Percentiles rank a stretch among this genome's conserved stretches.
These are phyloP conservation scores for Nicotiana tabacum DNA, from an alignment of 257 asterid species.

Conservation along the genomic window DNA sequence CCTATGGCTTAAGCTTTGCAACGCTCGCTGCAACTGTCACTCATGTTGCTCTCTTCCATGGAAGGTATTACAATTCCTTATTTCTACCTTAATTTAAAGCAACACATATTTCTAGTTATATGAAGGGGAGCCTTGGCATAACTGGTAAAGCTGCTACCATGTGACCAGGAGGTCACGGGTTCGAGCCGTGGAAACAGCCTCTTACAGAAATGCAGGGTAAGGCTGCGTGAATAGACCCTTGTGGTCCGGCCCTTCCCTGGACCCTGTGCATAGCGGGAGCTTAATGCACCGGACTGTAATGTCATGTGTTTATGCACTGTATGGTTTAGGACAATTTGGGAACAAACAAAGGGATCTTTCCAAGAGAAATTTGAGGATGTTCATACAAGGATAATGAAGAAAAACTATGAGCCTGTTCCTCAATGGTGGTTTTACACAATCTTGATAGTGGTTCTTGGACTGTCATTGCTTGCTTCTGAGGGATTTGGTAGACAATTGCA, in stretches of 20 bases:
- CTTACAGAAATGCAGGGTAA: too few relatives aligned
- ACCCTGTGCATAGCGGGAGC: too few relatives aligned
- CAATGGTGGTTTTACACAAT: conserved; percentile 54
- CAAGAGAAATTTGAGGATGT: conserved; percentile 51
- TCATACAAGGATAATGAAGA: conserved; percentile 38
- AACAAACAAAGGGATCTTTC: conserved; percentile 52
- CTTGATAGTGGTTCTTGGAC: conserved; percentile 27
- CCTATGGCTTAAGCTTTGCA: conserved; percentile 57
- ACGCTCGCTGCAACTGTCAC: conserved; percentile 53
- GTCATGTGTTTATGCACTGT: too few relatives aligned
- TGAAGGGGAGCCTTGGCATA: not conserved
- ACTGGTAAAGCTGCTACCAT: too few relatives aligned
- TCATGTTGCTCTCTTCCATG: conserved; percentile 60
- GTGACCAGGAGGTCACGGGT: too few relatives aligned
- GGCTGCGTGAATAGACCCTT: too few relatives aligned
- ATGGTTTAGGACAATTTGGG: conserved; percentile 44
- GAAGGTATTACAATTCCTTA: conserved; percentile 33
- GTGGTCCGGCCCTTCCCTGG: too few relatives aligned
- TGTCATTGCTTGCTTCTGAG: conserved; percentile 24
- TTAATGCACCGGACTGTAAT: too few relatives aligned
- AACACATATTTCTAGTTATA: not conserved
- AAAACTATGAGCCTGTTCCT: not conserved
- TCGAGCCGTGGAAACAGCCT: too few relatives aligned
- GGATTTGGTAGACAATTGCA: conserved; percentile 37
- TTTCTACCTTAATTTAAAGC: not conserved